Percentiles rank a stretch among this genome's conserved stretches.
phyloP scores from a whole-genome alignment of 1,139 yeast genomes.

The Scheffersomyces parashehatae region DNA sequence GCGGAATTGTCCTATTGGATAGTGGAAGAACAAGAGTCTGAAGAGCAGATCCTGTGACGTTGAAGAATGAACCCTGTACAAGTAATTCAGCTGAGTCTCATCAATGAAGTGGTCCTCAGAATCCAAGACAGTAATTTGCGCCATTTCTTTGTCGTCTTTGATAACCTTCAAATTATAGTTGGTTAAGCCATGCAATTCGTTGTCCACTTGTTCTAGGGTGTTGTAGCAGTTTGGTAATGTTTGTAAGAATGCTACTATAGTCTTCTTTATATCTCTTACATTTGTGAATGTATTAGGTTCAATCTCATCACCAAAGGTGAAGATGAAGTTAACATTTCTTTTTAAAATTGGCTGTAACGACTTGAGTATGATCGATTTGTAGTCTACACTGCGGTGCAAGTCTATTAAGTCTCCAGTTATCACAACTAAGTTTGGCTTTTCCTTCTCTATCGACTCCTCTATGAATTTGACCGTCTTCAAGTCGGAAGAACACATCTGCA shows the following conservation, averaged over 20 bases:
- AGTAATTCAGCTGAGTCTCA: constrained; percentile 30
- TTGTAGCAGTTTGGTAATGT: constrained; percentile 44
- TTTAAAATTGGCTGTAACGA: constrained; percentile 36
- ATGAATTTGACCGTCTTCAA: constrained; percentile 31
- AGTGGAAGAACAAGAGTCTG: constrained; percentile 49
- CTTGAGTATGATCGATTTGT: constrained; percentile 36
- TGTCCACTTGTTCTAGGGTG: constrained; percentile 13
- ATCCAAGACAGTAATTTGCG: constrained; percentile 36
- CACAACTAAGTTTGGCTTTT: constrained; percentile 37
- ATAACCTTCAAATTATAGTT: constrained; percentile 34
- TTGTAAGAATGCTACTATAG: constrained; percentile 22
- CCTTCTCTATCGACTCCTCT: constrained; percentile 25
- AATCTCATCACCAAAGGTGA: constrained; percentile 42
- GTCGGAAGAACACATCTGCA: constrained; percentile 28
- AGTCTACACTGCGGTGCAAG: constrained; percentile 23
- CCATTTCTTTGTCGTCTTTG: constrained; percentile 18
- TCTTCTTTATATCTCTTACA: constrained; percentile 3
- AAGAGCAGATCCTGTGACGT: constrained; percentile 15
- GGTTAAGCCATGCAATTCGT: constrained; percentile 34
- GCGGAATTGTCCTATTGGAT: constrained; percentile 53
- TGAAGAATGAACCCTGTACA: constrained; percentile 13
- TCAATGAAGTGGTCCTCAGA: constrained; percentile 29
- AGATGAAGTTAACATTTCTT: constrained; percentile 31
- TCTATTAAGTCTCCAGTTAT: constrained; percentile 46
- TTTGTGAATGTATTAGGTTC: constrained; percentile 9